Evolutionary conservation across 73 alveolate species (phyloP).

Genomic region (Paramecium pentaurelia): DNA sequence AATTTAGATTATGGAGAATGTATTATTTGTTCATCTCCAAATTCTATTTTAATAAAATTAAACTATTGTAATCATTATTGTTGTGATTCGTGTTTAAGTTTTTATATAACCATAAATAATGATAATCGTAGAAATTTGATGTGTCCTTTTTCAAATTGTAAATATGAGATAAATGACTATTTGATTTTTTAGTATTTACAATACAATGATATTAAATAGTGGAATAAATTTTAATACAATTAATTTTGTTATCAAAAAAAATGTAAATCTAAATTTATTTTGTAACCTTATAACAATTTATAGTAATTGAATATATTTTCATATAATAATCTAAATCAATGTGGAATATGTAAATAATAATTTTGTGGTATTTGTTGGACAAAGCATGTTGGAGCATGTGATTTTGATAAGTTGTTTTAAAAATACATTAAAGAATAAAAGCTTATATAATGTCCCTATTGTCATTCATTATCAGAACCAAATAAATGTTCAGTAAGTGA

Average conservation of each 20-base stretch:
- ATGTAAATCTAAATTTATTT: neutral
- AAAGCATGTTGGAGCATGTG: neutral
- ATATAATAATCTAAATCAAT: neutral
- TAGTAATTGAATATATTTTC: neutral
- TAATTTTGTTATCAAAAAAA: neutral
- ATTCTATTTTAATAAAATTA: neutral
- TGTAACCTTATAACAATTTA: neutral
- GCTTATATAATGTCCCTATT: neutral
- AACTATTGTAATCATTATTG: neutral
- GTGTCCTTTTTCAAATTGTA: neutral
- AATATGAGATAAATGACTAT: neutral
- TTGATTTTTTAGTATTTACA: neutral
- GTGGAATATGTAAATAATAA: neutral
- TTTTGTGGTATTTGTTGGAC: neutral
- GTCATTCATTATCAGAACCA: neutral
- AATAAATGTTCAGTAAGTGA: neutral
- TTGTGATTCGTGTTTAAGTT: neutral
- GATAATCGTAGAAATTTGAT: neutral
- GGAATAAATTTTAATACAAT: neutral
- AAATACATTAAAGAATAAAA: neutral
- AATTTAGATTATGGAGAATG: neutral
- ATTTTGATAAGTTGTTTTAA: neutral
- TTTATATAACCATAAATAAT: neutral
- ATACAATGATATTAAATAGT: neutral
- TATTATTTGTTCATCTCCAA: neutral